Evolutionary conservation across 2,329 filamentous ascomycete species (phyloP).

Genomic region (Aquanectria penicillioides): DNA sequence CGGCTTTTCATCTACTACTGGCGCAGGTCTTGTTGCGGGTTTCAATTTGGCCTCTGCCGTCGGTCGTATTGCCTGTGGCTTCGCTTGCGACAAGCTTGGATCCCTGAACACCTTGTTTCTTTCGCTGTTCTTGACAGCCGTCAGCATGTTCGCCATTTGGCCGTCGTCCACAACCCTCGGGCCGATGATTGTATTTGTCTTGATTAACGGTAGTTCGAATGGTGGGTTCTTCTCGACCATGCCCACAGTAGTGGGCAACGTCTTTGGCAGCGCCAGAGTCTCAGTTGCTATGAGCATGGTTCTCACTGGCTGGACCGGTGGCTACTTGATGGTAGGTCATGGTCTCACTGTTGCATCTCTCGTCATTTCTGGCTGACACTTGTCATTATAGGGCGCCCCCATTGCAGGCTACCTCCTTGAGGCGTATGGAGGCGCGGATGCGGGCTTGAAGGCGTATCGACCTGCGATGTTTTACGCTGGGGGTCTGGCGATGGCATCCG

Average conservation of each 20-base stretch:
- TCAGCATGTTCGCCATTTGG: constrained; percentile 70
- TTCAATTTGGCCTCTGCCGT: constrained; percentile 69
- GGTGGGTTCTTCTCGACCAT: constrained; percentile 71
- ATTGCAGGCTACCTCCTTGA: constrained; percentile 68
- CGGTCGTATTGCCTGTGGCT: constrained; percentile 63
- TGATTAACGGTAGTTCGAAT: constrained; percentile 68
- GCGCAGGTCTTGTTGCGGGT: constrained; percentile 66
- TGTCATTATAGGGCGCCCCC: constrained; percentile 56
- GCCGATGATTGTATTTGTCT: constrained; percentile 64
- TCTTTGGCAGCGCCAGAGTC: constrained; percentile 64
- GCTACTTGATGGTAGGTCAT: constrained; percentile 64
- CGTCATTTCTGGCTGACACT: constrained; percentile 16
- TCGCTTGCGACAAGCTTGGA: constrained; percentile 62
- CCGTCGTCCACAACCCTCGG: constrained; percentile 63
- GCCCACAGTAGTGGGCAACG: constrained; percentile 68
- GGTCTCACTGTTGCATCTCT: not conserved
- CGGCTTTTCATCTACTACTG: constrained; percentile 59
- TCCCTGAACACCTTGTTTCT: constrained; percentile 64
- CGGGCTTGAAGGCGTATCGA: constrained; percentile 61
- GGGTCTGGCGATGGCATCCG: constrained; percentile 58
- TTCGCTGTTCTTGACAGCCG: constrained; percentile 59
- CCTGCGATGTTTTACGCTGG: constrained; percentile 71
- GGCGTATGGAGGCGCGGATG: constrained; percentile 61
- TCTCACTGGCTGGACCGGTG: constrained; percentile 67
- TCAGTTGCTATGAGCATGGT: constrained; percentile 69